Conservation (phyloP, 192 early-diverging fungal species). For the Thamnidium elegans region DNA sequence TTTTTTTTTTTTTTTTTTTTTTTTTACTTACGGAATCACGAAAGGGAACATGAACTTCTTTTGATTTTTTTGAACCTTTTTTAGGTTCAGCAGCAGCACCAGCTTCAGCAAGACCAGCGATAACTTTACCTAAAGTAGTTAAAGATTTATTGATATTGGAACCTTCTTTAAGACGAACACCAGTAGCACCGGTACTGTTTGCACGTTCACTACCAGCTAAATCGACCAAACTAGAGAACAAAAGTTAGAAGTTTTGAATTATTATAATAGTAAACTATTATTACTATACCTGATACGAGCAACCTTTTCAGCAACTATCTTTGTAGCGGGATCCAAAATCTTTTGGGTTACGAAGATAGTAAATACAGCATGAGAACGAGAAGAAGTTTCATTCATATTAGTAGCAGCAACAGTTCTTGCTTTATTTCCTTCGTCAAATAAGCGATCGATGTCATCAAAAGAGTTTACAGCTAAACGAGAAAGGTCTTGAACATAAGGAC, state of each 20-base stretch:
- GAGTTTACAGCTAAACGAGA: constrained; percentile 79
- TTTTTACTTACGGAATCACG: constrained; percentile 77
- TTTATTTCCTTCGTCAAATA: constrained; percentile 81
- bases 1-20: neutral
- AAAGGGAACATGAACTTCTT: constrained; percentile 74
- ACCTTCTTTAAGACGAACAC: constrained; percentile 85
- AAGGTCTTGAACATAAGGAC: constrained; percentile 91
- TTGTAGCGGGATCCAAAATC: constrained; percentile 42
- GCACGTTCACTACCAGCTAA: constrained; percentile 95
- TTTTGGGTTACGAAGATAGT: constrained; percentile 71
- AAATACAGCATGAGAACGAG: constrained; percentile 85
- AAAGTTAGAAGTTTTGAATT: too few species aligned
- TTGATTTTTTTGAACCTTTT: constrained; percentile 37
- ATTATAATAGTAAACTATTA: too few species aligned
- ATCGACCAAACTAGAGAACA: constrained; percentile 90
- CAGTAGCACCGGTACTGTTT: constrained; percentile 80
- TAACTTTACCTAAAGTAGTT: constrained; percentile 91
- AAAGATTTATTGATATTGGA: constrained; percentile 94
- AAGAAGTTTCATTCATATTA: constrained; percentile 92
- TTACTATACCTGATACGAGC: constrained; percentile 72
- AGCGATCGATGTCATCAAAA: constrained; percentile 61
- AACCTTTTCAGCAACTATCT: constrained; percentile 64
- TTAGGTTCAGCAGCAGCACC: constrained; percentile 29
- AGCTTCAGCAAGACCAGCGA: constrained; percentile 77
- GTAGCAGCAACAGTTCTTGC: constrained; percentile 88